Conservation (phyloP, 495 filamentous ascomycete genomes). For the Staphylotrichum longicolle region DNA sequence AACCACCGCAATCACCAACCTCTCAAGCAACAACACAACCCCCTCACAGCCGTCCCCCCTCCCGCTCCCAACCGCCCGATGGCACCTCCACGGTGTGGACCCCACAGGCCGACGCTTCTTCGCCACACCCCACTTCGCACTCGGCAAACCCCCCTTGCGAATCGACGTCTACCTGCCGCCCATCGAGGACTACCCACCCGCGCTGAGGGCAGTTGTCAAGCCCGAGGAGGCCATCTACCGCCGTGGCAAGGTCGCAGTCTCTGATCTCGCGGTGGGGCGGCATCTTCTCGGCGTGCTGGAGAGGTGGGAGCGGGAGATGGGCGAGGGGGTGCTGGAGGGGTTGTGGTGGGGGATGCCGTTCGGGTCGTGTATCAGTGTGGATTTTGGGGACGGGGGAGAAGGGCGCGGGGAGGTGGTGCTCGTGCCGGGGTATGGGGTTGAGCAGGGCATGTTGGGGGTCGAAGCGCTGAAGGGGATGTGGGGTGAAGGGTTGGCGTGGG, state of each 20-base stretch:
- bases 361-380: slow-evolving; percentile 39
- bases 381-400: slow-evolving; percentile 27
- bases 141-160: slow-evolving; percentile 35
- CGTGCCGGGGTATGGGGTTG: slow-evolving; percentile 39
- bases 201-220: slow-evolving; percentile 31
- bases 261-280: slow-evolving; percentile 31
- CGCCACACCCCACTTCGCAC: slow-evolving; percentile 36
- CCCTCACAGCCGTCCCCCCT: slow-evolving; percentile 12
- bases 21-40: not conserved
- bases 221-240: slow-evolving; percentile 35
- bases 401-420: slow-evolving; percentile 31
- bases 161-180: slow-evolving; percentile 43
- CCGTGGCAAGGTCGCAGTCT: slow-evolving; percentile 19
- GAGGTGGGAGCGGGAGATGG: not conserved
- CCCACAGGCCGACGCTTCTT: slow-evolving; percentile 40
- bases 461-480: slow-evolving; percentile 33
- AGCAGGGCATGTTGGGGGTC: slow-evolving; percentile 36
- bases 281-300: slow-evolving; percentile 24
- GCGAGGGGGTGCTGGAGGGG: slow-evolving; percentile 26
- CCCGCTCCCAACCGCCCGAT: slow-evolving; percentile 8
- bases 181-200: slow-evolving; percentile 31
- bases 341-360: slow-evolving; percentile 39
- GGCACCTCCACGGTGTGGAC: slow-evolving; percentile 39
- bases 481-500: slow-evolving; percentile 22
- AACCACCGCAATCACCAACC: not conserved